Conservation (phyloP, 2,329 filamentous ascomycete species). For the Penicillium janthinellum region DNA sequence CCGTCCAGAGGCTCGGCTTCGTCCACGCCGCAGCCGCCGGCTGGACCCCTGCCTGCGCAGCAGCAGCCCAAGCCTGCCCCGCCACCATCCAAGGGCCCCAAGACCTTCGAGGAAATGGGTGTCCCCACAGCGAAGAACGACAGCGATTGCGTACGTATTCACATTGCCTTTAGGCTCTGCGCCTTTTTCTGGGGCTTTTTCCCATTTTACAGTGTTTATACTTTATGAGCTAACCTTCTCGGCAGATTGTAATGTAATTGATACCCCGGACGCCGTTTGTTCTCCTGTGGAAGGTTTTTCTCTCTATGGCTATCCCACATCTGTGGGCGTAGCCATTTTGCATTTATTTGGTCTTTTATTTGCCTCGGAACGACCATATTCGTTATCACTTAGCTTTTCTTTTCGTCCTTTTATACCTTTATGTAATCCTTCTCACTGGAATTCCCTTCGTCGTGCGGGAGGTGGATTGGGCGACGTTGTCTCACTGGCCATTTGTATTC, state of each 20-base stretch:
- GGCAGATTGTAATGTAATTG: slow-evolving; percentile 48
- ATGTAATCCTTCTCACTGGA: slow-evolving; percentile 14
- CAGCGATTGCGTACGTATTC: slow-evolving; percentile 77
- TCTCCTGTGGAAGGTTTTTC: slow-evolving; percentile 8
- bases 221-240: slow-evolving; percentile 14
- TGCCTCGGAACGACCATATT: neutral
- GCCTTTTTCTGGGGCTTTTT: neutral
- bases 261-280: slow-evolving; percentile 35
- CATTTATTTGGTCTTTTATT: slow-evolving; percentile 13
- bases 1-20: slow-evolving; percentile 41
- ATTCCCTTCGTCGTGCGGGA: slow-evolving; percentile 17
- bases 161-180: neutral
- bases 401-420: neutral
- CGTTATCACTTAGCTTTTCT: neutral
- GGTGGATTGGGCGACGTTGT: slow-evolving; percentile 13
- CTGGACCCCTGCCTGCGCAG: slow-evolving; percentile 39
- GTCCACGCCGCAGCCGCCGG: slow-evolving; percentile 42
- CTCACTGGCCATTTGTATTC: neutral
- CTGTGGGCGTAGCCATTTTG: slow-evolving; percentile 19
- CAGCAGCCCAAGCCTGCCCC: slow-evolving; percentile 29
- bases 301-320: slow-evolving; percentile 6
- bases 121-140: slow-evolving; percentile 82
- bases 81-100: slow-evolving; percentile 66
- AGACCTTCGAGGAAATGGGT: slow-evolving; percentile 98
- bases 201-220: neutral